These are phyloP conservation scores for Medicago lupulina DNA, from an alignment of 306 rosid species.

Conservation along the genomic window DNA sequence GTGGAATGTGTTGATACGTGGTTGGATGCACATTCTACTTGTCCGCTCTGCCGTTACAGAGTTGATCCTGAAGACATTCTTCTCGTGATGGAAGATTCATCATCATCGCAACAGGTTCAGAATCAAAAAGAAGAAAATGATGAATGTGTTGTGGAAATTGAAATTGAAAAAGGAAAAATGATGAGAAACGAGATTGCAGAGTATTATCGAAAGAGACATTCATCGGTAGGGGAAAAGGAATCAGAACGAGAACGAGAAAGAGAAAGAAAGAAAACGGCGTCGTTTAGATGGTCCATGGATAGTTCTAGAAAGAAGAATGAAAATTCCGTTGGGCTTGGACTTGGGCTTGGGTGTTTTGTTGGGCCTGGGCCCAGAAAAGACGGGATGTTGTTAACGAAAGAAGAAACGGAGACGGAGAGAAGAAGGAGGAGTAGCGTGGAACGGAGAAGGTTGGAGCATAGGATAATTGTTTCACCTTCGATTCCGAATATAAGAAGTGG, in stretches of 20 bases:
- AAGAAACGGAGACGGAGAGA: neutral
- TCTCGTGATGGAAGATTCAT: conserved; percentile 46
- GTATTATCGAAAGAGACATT: conserved; percentile 60
- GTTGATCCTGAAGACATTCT: conserved; percentile 92
- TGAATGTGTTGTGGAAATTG: neutral
- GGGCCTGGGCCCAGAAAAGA: conserved; percentile 72
- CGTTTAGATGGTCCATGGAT: conserved; percentile 73
- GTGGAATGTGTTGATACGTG: conserved; percentile 97
- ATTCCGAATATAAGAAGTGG: neutral
- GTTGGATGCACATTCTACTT: conserved; percentile 98
- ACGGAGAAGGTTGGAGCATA: conserved; percentile 62
- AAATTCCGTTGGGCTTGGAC: conserved; percentile 29
- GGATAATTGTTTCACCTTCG: conserved; percentile 75
- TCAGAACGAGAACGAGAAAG: conserved; percentile 34
- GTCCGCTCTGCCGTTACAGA: conserved; percentile 83
- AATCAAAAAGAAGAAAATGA: neutral
- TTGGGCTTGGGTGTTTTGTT: conserved; percentile 51
- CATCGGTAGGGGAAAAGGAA: conserved; percentile 67
- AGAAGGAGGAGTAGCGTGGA: conserved; percentile 39
- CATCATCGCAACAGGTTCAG: neutral
- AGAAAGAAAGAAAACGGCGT: conserved; percentile 37
- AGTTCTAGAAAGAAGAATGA: conserved; percentile 49
- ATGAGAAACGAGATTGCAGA: conserved; percentile 4
- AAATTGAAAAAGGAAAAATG: conserved; percentile 42
- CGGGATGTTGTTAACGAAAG: conserved; percentile 55